Base-by-base conservation (phyloP, 768 basidiomycete genomes). In the Lentinus brumalis region DNA sequence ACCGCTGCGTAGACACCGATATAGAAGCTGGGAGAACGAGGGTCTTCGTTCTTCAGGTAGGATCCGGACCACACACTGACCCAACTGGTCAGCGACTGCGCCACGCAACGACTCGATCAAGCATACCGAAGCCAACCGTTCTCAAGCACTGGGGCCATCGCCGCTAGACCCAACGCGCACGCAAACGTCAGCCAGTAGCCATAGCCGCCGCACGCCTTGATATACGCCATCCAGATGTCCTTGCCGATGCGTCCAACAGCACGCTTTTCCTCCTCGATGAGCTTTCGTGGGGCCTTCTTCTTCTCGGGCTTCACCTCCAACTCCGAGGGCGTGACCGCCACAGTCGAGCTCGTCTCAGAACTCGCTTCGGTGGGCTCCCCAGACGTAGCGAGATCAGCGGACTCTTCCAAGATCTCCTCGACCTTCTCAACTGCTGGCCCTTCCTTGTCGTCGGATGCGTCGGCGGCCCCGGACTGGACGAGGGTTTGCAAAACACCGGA, bases 1-100 rank as follows among this genome's bases (percentile, higher is more conserved):
- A 87, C 86, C 29, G 74, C 74, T 40, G 89, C 89, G 74, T 96
- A 96, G 26, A 95, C 73, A 5, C 77, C 69, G 49, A 93, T 84
- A 68, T 90, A 92, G 71, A 79, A 92, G 29, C 76, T 66, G 0
- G 79, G 71, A 38, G 71, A 63, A 32, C 62, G 63, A 5, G 71
- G 60, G 6, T 61, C 62, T 21, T 56, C 57, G n/a, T 46, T 58
- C 29, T 67, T 54, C 32, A 73, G 57, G 8, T 69, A 62, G 3
- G 74, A 61, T 14, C 75, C 76, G 11, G 80, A 77, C 83, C 83
- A 83, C 21, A 71, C 59, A 50, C 76, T 76, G 12, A 31, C 31
- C 1, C 35, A 5, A 61, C 9, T 15, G 1, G 45, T 44, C 55
- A n/a, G 62, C 62, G 12, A 21, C 4, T 67, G 4, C 4, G 59